Evolutionary conservation across 139 green algal genomes (phyloP), one percentile per base, ranked within the genome.

Genomic region (Coelastrella sp.): DNA sequence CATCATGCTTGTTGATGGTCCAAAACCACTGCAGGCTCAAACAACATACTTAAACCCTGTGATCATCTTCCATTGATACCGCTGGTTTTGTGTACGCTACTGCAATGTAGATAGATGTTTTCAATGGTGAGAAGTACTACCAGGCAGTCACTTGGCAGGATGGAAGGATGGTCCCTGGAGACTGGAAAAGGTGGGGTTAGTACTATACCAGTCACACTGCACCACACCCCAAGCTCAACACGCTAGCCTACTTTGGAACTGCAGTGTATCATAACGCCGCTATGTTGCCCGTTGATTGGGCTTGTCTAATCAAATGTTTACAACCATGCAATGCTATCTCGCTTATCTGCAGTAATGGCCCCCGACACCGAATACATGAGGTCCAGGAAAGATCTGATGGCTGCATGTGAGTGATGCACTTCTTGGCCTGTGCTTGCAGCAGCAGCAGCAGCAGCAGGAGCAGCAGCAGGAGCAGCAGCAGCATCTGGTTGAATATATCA

Each of bases 81-180:
- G 68, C 68, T 70, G 12, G 63, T 70, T 70, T 70, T 14, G 12
- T 70, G 63, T 17, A 15, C 15, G 63, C 15, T 70, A 70, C 15
- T 90, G 5, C 10, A n/a, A 49, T 49, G 6, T 80, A 95, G 93
- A 92, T 95, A 7, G 93, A 95, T 82, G 63, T 92, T 0, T 27
- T 80, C 0, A 94, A 90, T 14, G 93, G 93, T n/a, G 93, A 95
- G 35, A 95, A 95, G 89, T 95, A 94, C 87, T 94, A 95, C 75
- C 92, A 94, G 75, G 24, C 72, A 10, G 56, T 93, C 9, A 84
- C 84, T 19, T 94, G 91, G 76, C 72, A 91, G 68, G 68, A 95
- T 22, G 92, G 90, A 7, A 95, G 93, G 49, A 93, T 95, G 93
- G 25, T 92, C 10, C 73, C 75, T 19, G 93, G 91, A 14, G 91